phyloP scores from a whole-genome alignment of 345 rosid genomes.

The Salix koriyanagi region DNA sequence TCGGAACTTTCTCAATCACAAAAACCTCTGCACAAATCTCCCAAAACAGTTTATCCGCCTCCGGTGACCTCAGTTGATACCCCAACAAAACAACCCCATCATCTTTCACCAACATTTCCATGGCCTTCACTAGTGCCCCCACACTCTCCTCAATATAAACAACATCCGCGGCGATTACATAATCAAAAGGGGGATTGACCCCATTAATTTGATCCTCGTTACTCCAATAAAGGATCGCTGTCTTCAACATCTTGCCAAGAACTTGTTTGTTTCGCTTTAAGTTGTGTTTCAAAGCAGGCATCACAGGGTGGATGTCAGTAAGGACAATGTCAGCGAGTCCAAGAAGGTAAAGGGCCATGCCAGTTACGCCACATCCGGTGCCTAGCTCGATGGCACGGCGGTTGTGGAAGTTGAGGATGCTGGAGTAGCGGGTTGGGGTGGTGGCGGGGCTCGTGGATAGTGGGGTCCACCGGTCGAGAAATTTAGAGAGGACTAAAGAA shows the following conservation, averaged over 20 bases:
- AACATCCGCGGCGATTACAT: constrained; percentile 82
- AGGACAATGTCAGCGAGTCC: constrained; percentile 73
- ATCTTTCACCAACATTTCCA: constrained; percentile 61
- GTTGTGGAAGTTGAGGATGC: constrained; percentile 57
- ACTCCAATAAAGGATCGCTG: constrained; percentile 66
- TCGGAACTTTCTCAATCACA: constrained; percentile 67
- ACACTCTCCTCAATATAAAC: constrained; percentile 79
- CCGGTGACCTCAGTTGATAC: constrained; percentile 83
- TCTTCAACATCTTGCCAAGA: constrained; percentile 53
- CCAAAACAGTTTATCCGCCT: constrained; percentile 82
- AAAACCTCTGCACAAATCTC: constrained; percentile 61
- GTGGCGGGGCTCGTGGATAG: constrained; percentile 11
- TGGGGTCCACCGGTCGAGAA: constrained; percentile 83
- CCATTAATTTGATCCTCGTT: constrained; percentile 55
- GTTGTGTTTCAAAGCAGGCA: constrained; percentile 90
- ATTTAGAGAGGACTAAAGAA: constrained; percentile 81
- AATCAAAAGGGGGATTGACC: constrained; percentile 68
- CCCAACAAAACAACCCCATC: constrained; percentile 73
- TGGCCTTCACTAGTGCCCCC: constrained; percentile 54
- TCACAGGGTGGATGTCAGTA: constrained; percentile 81
- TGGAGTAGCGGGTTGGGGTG: constrained; percentile 46
- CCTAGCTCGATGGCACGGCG: constrained; percentile 79
- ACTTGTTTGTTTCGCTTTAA: constrained; percentile 81
- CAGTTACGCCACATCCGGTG: constrained; percentile 84
- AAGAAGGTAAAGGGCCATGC: constrained; percentile 75